Conservation (phyloP, 305 asterid genomes). For the Andrographis paniculata region DNA sequence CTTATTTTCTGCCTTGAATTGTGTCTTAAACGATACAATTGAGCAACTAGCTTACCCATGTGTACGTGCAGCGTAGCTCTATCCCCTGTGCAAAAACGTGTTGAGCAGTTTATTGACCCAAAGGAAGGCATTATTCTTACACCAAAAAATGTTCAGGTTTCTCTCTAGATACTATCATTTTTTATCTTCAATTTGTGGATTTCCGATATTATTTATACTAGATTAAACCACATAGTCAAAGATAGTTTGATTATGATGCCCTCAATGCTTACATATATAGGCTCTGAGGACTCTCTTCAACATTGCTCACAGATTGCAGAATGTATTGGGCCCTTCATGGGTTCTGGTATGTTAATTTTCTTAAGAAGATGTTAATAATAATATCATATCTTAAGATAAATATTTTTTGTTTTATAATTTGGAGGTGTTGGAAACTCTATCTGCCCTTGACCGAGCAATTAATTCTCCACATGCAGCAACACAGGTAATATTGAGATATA, state of each 20-base stretch:
- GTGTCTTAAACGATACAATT: too few species aligned
- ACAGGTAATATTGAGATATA: slow-evolving; percentile 44
- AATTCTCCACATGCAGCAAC: slow-evolving; percentile 97
- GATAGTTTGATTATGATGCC: neutral
- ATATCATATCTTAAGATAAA: slow-evolving; percentile 18
- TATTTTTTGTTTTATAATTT: slow-evolving; percentile 20
- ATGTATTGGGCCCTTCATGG: slow-evolving; percentile 97
- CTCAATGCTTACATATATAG: slow-evolving; percentile 31
- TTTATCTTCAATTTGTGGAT: neutral
- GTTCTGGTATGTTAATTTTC: slow-evolving; percentile 64
- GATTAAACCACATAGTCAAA: slow-evolving; percentile 2
- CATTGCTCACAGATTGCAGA: slow-evolving; percentile 89
- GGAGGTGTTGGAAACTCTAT: slow-evolving; percentile 92
- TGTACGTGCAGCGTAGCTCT: slow-evolving; percentile 48
- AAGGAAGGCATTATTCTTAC: slow-evolving; percentile 86
- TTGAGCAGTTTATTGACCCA: slow-evolving; percentile 62
- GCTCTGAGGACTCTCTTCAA: slow-evolving; percentile 97
- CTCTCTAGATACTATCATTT: neutral
- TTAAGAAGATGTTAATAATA: neutral
- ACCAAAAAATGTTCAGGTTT: slow-evolving; percentile 95
- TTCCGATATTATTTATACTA: neutral
- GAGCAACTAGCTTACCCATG: slow-evolving; percentile 14
- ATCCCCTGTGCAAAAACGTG: slow-evolving; percentile 74
- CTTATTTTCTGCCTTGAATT: too few species aligned
- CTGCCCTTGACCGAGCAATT: slow-evolving; percentile 93